These are phyloP conservation scores for Zymoseptoria brevis DNA, from an alignment of 2,329 filamentous ascomycete genomes.

Conservation along the genomic window DNA sequence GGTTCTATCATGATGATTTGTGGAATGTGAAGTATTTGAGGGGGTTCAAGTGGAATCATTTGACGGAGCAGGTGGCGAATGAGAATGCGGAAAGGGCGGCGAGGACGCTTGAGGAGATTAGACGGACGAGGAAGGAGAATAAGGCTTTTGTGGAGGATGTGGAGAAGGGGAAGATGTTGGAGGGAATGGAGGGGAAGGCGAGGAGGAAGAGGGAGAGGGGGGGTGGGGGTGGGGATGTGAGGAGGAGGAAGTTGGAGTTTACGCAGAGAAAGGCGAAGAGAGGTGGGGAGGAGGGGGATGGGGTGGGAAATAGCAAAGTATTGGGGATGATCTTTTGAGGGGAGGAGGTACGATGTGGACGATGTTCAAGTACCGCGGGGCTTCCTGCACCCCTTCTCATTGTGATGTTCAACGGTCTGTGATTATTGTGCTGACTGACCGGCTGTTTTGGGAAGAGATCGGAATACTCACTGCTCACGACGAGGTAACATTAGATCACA, in stretches of 20 bases:
- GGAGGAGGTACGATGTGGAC: background rate
- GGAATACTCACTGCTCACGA: background rate
- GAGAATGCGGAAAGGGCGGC: conserved; percentile 74
- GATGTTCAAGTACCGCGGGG: too few species aligned
- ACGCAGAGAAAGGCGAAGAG: conserved; percentile 46
- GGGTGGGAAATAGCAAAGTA: conserved; percentile 4
- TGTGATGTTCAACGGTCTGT: background rate
- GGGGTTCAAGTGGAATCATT: conserved; percentile 69
- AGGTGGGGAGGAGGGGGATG: conserved; percentile 5
- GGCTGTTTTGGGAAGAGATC: background rate
- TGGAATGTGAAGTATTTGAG: conserved; percentile 78
- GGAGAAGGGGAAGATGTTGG: conserved; percentile 70
- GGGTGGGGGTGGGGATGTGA: conserved; percentile 23
- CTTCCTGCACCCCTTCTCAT: too few species aligned
- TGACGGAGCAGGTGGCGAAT: conserved; percentile 68
- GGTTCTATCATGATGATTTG: conserved; percentile 76
- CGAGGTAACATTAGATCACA: background rate
- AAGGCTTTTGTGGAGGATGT: conserved; percentile 73
- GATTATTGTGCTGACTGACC: background rate
- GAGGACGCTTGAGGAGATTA: conserved; percentile 69
- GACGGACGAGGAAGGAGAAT: conserved; percentile 68
- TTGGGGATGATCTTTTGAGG: conserved; percentile 17
- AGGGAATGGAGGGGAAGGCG: conserved; percentile 53
- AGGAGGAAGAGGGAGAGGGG: conserved; percentile 47
- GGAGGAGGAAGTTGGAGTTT: conserved; percentile 44